A percentile compares a stretch with the other conserved stretches of the same genome.
Evolutionary conservation across 371 early-diverging fungal species (phyloP).

Genomic region (Haplosporangium sp.): DNA sequence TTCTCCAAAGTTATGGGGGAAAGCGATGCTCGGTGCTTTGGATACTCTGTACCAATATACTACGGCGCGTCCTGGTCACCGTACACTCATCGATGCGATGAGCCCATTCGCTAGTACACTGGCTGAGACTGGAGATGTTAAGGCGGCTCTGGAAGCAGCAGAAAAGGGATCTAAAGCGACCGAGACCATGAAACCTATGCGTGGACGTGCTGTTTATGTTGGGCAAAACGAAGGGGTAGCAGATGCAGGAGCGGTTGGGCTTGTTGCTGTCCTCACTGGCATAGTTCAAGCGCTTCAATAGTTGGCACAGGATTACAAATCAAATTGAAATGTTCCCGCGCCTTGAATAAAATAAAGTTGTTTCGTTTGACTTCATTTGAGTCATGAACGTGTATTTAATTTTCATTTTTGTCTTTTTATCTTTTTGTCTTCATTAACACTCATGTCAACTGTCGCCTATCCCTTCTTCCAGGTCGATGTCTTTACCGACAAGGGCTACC

Average conservation of each 20-base stretch:
- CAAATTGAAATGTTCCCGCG: neutral
- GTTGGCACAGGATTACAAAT: neutral
- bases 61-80: conserved; percentile 79
- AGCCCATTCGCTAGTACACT: conserved; percentile 73
- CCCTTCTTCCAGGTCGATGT: conserved; percentile 44
- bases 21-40: conserved; percentile 60
- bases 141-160: conserved; percentile 68
- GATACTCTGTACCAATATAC: conserved; percentile 76
- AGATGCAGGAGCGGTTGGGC: conserved; percentile 80
- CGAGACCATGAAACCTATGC: conserved; percentile 64
- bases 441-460: conserved; percentile 16
- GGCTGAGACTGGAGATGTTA: conserved; percentile 40
- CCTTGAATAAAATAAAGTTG: neutral
- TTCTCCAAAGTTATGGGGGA: conserved; percentile 30
- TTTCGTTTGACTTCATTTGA: neutral
- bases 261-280: conserved; percentile 68
- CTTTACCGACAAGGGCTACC: conserved; percentile 32
- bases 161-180: conserved; percentile 70
- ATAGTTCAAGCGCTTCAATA: conserved; percentile 36
- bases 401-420: neutral
- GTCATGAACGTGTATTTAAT: neutral
- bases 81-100: conserved; percentile 84
- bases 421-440: neutral
- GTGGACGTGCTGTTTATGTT: conserved; percentile 82
- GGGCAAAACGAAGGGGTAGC: conserved; percentile 67